Evolutionary conservation across 225 moss, liverwort and hornwort species (phyloP).

Genomic region (Antitrichia curtipendula): DNA sequence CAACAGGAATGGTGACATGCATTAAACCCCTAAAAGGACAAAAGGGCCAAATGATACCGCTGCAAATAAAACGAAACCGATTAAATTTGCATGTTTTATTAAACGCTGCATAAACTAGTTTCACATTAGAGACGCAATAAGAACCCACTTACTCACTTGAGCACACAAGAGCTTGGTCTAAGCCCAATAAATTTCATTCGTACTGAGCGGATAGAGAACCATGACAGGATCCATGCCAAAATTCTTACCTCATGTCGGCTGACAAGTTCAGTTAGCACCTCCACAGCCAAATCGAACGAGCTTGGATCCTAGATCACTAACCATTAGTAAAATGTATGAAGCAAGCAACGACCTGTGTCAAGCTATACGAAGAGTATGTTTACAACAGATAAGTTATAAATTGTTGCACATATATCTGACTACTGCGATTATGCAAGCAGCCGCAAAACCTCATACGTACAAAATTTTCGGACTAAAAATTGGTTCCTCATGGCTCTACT

Average conservation of each 20-base stretch:
- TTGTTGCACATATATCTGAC: neutral
- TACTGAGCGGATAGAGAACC: neutral
- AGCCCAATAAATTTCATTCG: neutral
- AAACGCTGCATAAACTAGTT: neutral
- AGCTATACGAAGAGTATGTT: neutral
- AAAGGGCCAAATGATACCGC: neutral
- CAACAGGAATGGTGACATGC: neutral
- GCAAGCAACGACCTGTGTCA: neutral
- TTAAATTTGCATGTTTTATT: neutral
- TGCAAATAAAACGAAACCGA: neutral
- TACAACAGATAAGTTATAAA: neutral
- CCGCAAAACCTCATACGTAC: neutral
- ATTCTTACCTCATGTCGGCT: constrained; percentile 71
- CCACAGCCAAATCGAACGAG: constrained; percentile 84
- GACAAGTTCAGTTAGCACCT: constrained; percentile 91
- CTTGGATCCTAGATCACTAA: constrained; percentile 41
- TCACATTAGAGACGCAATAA: neutral
- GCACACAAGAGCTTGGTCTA: neutral
- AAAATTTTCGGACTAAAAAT: neutral
- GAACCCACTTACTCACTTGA: neutral
- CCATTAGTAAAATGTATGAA: neutral
- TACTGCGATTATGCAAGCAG: neutral
- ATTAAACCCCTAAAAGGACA: neutral
- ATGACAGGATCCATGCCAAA: neutral
- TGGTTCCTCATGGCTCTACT: neutral